Conservation (phyloP, 352 stramenopile genomes). For the Globisporangium nodosum region DNA sequence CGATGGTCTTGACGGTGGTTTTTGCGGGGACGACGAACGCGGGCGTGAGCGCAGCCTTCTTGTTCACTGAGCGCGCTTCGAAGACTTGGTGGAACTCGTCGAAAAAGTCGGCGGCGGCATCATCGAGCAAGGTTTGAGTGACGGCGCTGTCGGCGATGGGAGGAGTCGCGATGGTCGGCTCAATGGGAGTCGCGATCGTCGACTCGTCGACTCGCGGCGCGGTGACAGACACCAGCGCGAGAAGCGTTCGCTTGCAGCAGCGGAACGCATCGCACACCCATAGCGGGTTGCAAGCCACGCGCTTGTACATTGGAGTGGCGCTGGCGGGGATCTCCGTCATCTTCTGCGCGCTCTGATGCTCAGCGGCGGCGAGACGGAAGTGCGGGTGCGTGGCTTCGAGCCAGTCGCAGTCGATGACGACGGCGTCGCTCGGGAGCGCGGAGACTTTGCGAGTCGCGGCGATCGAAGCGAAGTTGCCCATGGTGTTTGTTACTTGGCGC, state of each 20-base stretch:
- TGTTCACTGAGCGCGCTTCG: conserved; percentile 1
- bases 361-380: conserved; percentile 2
- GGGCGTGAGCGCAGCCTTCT: conserved; percentile 2
- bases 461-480: conserved; percentile 45
- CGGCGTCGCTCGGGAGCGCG: conserved; percentile 10
- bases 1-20: conserved; percentile 4
- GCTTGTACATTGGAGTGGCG: conserved; percentile 3
- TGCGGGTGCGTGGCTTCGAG: conserved; percentile 16
- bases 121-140: no score
- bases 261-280: conserved; percentile 5
- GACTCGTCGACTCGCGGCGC: not conserved
- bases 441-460: conserved; percentile 2
- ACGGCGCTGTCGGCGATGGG: not conserved
- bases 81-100: conserved; percentile 14
- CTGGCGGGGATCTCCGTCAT: not conserved
- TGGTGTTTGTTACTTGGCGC: conserved; percentile 11
- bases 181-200: not conserved
- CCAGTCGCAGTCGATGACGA: conserved; percentile 13
- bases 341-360: conserved; percentile 13
- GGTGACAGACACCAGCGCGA: conserved; percentile 4
- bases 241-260: conserved; percentile 10
- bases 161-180: not conserved
- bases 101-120: conserved; percentile 3
- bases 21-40: not conserved
- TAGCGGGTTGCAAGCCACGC: not conserved